These are phyloP conservation scores for Leishmania tropica DNA, from an alignment of 208 protist genomes.

Conservation along the genomic window DNA sequence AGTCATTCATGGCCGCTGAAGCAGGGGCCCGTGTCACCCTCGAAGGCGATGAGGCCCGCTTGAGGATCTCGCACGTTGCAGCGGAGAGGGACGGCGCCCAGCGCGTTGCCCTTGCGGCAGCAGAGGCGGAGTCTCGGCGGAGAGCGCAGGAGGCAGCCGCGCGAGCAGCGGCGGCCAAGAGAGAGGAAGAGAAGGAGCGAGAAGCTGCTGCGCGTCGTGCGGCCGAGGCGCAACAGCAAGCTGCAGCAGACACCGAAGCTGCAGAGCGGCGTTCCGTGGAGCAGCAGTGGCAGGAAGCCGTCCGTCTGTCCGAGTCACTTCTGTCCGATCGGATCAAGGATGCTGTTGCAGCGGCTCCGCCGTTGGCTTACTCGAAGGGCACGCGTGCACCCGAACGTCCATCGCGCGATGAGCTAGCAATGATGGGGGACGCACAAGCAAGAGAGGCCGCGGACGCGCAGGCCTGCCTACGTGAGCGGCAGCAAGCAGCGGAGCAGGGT, in stretches of 20 bases:
- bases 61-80: not conserved
- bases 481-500: not conserved
- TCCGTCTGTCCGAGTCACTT: conserved; percentile 1
- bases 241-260: not conserved
- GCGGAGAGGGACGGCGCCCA: not conserved
- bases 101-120: not conserved
- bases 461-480: not conserved
- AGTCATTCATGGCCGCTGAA: not conserved
- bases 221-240: not conserved
- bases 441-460: not conserved
- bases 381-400: not conserved
- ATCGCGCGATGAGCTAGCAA: not conserved
- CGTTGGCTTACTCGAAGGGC: not conserved
- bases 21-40: not conserved
- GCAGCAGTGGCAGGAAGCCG: not conserved
- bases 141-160: not conserved
- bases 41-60: conserved; percentile 1
- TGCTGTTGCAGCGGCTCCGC: not conserved
- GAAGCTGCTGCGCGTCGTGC: not conserved
- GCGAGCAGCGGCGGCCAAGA: not conserved
- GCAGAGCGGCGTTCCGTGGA: conserved; percentile 1
- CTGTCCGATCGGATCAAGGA: not conserved
- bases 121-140: not conserved
- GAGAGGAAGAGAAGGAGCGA: not conserved
- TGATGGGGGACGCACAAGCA: not conserved